Evolutionary conservation across 2,329 filamentous ascomycete genomes (phyloP).

Genomic region (Aspergillus sp.): DNA sequence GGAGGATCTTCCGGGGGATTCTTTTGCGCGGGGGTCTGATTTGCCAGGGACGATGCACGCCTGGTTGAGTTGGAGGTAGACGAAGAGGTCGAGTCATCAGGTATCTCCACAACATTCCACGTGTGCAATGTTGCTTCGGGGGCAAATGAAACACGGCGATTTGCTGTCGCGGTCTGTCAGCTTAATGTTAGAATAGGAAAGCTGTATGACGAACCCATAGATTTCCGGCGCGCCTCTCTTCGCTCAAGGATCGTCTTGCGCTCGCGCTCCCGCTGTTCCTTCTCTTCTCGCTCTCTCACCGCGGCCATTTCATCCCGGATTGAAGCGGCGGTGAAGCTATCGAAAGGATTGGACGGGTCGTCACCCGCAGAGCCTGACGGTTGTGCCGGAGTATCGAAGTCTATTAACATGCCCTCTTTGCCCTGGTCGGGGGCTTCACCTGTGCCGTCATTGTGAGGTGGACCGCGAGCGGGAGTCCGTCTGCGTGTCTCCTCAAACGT

Average conservation of each 20-base stretch:
- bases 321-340: constrained; percentile 43
- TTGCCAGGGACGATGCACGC: constrained; percentile 65
- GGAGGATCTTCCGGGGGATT: constrained; percentile 59
- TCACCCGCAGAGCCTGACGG: constrained; percentile 39
- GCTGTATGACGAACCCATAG: constrained; percentile 59
- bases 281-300: constrained; percentile 68
- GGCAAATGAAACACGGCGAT: constrained; percentile 92
- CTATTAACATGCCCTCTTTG: constrained; percentile 42
- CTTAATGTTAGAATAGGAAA: not conserved
- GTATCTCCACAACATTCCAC: constrained; percentile 89
- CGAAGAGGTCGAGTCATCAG: constrained; percentile 80
- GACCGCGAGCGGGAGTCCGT: constrained; percentile 40
- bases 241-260: constrained; percentile 66
- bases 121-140: constrained; percentile 97
- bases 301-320: constrained; percentile 60
- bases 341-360: constrained; percentile 51
- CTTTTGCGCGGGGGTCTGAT: constrained; percentile 31
- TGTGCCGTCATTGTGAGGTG: constrained; percentile 23
- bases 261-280: constrained; percentile 60
- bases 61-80: constrained; percentile 73
- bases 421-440: constrained; percentile 22
- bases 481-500: constrained; percentile 56
- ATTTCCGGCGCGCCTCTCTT: constrained; percentile 87
- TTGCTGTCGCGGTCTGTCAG: constrained; percentile 54
- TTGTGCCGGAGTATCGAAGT: constrained; percentile 44